These are phyloP conservation scores for Phlebopus sp. DNA, from an alignment of 1,284 basidiomycete genomes.

Conservation along the genomic window DNA sequence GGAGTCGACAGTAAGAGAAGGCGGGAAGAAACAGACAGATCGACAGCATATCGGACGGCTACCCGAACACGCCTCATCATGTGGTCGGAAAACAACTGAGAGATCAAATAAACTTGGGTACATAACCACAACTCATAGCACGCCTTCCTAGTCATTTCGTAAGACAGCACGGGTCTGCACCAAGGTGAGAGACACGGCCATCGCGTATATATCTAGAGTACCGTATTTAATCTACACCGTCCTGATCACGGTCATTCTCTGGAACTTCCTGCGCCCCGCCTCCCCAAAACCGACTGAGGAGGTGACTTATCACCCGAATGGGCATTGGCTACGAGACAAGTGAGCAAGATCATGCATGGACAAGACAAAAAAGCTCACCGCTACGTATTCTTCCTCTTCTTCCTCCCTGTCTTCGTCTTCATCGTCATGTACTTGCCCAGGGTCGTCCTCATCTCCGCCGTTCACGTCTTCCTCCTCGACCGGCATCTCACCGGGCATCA, in stretches of 20 bases:
- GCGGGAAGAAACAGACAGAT: too few relatives aligned
- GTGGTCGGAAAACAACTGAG: too few relatives aligned
- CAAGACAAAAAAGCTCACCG: constrained; percentile 38
- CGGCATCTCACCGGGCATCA: constrained; percentile 36
- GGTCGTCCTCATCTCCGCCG: constrained; percentile 19
- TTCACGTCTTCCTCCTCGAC: constrained; percentile 21
- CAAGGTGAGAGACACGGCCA: too few relatives aligned
- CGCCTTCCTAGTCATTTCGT: too few relatives aligned
- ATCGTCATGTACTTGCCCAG: constrained; percentile 36
- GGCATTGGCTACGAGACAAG: constrained; percentile 51
- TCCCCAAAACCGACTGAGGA: constrained; percentile 64
- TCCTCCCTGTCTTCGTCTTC: constrained; percentile 23
- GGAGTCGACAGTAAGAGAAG: too few relatives aligned
- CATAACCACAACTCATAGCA: too few relatives aligned
- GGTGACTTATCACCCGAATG: constrained; percentile 56
- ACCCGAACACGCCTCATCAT: too few relatives aligned
- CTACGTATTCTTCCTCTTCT: constrained; percentile 40
- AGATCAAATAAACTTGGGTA: too few relatives aligned
- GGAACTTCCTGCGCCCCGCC: constrained; percentile 32
- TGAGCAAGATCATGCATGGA: constrained; percentile 7
- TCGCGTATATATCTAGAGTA: too few relatives aligned
- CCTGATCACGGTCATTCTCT: constrained; percentile 11
- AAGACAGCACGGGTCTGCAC: too few relatives aligned
- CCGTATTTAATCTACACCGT: constrained; percentile 11
- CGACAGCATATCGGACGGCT: too few relatives aligned